Evolutionary conservation across 192 early-diverging fungal genomes (phyloP).

Genomic region (Chytriomyces confervae): DNA sequence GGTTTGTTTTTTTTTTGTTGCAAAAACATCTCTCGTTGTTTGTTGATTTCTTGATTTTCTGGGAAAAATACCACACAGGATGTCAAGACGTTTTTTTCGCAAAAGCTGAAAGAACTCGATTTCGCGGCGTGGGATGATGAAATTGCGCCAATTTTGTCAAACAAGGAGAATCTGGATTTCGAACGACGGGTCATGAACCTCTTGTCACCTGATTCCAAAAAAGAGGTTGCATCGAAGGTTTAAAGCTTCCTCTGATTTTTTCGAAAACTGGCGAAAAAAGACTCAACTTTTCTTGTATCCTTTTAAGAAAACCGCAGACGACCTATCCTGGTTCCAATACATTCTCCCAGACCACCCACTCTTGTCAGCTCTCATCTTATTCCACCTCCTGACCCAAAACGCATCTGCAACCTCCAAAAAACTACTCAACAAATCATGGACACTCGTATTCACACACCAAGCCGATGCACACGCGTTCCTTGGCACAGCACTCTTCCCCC

Average conservation of each 20-base stretch:
- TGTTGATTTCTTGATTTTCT: not conserved
- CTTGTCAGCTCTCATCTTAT: slow-evolving; percentile 15
- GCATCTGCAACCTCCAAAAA: not conserved
- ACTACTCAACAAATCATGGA: slow-evolving; percentile 4
- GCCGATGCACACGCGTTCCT: slow-evolving; percentile 8
- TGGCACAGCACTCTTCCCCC: not conserved
- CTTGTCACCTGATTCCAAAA: slow-evolving; percentile 14
- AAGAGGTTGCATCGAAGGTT: not conserved
- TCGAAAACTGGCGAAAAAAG: not conserved
- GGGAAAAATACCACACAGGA: slow-evolving; percentile 3
- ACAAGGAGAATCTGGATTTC: not conserved
- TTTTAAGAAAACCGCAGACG: not conserved
- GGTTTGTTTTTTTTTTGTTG: too few relatives aligned
- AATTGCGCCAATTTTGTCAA: slow-evolving; percentile 20
- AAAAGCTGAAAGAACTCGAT: slow-evolving; percentile 1
- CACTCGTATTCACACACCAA: slow-evolving; percentile 28
- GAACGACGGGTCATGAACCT: slow-evolving; percentile 10
- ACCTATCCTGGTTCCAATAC: not conserved
- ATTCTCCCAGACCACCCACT: slow-evolving; percentile 34
- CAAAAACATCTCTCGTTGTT: not conserved
- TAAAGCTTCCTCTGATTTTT: too few relatives aligned
- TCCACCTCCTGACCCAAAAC: slow-evolving; percentile 9
- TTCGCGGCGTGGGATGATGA: slow-evolving; percentile 17
- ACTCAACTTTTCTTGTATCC: not conserved
- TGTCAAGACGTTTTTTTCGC: slow-evolving; percentile 25